Evolutionary conservation across 2,329 filamentous ascomycete species (phyloP).

Genomic region (Nothopassalora personata): DNA sequence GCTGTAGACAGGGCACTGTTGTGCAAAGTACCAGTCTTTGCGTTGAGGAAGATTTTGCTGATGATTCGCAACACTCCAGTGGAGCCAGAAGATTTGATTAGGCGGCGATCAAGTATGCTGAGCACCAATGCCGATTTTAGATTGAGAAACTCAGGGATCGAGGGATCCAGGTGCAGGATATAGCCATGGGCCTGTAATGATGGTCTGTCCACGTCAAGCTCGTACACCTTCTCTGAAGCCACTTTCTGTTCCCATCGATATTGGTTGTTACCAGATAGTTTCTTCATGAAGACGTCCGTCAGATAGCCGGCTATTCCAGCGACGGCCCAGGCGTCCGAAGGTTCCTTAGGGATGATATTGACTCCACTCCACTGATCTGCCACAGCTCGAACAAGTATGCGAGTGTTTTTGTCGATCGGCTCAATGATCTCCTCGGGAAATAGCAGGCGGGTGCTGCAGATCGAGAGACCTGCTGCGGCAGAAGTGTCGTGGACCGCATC

Average conservation of each 20-base stretch:
- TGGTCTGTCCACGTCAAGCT: conserved; percentile 74
- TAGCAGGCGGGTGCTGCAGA: conserved; percentile 80
- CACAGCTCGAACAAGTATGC: conserved; percentile 74
- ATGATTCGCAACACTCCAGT: conserved; percentile 80
- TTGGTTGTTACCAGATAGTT: conserved; percentile 88
- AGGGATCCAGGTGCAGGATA: conserved; percentile 70
- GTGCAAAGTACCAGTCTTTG: conserved; percentile 71
- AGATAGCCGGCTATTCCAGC: conserved; percentile 91
- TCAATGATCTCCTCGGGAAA: conserved; percentile 84
- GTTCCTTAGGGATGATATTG: conserved; percentile 78
- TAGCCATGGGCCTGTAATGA: conserved; percentile 76
- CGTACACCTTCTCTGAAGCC: conserved; percentile 73
- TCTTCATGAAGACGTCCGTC: conserved; percentile 86
- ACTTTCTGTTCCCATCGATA: conserved; percentile 86
- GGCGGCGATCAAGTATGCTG: conserved; percentile 85
- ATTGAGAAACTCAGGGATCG: conserved; percentile 84
- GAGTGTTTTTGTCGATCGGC: conserved; percentile 72
- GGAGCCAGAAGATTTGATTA: conserved; percentile 82
- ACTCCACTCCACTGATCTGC: conserved; percentile 93
- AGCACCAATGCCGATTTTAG: conserved; percentile 87
- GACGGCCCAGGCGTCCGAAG: conserved; percentile 80
- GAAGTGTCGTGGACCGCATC: conserved; percentile 72
- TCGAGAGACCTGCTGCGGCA: conserved; percentile 73
- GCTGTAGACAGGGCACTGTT: conserved; percentile 67
- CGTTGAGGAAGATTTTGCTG: conserved; percentile 77